phyloP scores from a whole-genome alignment of 306 rosid genomes.

The Chamaecrista fasciculata region DNA sequence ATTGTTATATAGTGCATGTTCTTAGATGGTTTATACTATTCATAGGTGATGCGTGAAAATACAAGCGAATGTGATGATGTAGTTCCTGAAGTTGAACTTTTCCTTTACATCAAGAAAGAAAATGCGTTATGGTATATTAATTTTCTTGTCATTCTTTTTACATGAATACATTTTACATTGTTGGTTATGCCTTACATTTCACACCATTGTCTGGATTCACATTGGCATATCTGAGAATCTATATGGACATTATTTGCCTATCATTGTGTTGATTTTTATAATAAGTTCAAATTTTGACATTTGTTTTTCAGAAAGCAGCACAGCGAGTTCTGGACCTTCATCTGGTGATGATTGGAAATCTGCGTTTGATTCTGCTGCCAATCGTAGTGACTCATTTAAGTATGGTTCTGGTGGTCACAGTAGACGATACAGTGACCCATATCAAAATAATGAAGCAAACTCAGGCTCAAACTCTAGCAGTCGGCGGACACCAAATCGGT shows the following conservation, averaged over 20 bases:
- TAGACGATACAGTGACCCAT: constrained; percentile 51
- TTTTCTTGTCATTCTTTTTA: not conserved
- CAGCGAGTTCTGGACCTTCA: constrained; percentile 36
- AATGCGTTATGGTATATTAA: constrained; percentile 8
- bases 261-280: constrained; percentile 19
- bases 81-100: not conserved
- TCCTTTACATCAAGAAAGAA: constrained; percentile 9
- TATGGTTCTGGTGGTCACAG: constrained; percentile 53
- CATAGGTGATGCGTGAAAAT: too few relatives aligned
- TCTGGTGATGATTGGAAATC: constrained; percentile 55
- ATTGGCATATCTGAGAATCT: constrained; percentile 23
- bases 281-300: not conserved
- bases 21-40: too few relatives aligned
- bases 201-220: not conserved
- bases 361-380: constrained; percentile 58
- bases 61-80: too few relatives aligned
- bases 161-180: not conserved
- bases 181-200: not conserved
- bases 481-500: constrained; percentile 48
- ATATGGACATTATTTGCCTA: not conserved
- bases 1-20: not conserved
- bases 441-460: constrained; percentile 43
- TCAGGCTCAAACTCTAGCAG: constrained; percentile 44
- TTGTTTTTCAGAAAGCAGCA: constrained; percentile 43
- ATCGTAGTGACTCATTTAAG: constrained; percentile 36